phyloP scores from a whole-genome alignment of 768 basidiomycete genomes.

The Mycena filopes region DNA sequence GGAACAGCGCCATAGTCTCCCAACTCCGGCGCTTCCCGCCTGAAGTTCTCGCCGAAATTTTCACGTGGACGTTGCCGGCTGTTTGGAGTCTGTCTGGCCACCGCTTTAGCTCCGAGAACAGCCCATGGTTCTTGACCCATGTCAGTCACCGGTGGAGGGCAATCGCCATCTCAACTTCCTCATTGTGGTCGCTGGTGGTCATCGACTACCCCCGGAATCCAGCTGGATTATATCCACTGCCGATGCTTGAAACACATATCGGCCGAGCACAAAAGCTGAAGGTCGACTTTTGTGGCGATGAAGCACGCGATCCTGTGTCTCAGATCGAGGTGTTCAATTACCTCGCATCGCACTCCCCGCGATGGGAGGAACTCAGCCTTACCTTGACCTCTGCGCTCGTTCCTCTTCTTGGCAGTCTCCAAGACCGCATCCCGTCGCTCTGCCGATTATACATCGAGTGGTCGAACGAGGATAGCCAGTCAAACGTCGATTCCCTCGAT shows the following conservation, averaged over 20 bases:
- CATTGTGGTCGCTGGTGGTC: neutral
- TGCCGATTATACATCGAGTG: conserved; percentile 5
- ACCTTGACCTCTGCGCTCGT: neutral
- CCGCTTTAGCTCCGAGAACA: neutral
- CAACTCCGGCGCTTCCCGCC: too few species aligned
- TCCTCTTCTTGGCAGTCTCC: neutral
- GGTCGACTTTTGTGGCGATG: neutral
- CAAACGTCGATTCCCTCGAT: neutral
- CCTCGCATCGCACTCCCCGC: neutral
- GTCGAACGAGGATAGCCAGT: neutral
- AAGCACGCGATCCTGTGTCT: neutral
- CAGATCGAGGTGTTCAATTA: conserved; percentile 5
- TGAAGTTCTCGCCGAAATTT: too few species aligned
- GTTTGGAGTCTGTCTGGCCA: too few species aligned
- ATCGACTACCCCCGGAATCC: neutral
- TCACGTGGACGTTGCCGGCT: too few species aligned
- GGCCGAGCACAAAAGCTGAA: conserved; percentile 5
- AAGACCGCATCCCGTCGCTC: neutral
- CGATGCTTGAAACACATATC: neutral
- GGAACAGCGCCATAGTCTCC: too few species aligned
- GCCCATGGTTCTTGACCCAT: neutral
- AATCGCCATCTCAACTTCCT: neutral
- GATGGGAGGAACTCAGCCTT: conserved; percentile 17
- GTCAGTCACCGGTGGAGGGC: neutral
- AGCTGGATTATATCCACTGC: neutral